Conservation (phyloP, 495 filamentous ascomycete species). For the Penicillium waksmanii region DNA sequence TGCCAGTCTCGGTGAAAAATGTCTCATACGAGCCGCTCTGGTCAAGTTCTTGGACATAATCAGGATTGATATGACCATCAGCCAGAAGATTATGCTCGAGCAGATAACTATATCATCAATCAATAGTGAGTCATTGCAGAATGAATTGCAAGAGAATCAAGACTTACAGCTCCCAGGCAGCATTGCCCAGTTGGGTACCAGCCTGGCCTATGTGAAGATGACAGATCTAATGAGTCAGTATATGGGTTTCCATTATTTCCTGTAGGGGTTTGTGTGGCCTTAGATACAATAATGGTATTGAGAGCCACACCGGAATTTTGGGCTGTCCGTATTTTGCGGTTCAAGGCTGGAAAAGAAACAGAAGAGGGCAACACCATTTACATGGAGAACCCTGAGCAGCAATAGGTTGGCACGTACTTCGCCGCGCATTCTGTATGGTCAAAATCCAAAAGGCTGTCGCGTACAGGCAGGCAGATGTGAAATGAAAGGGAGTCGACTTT, state of each 20-base stretch:
- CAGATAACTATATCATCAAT: slow-evolving; percentile 56
- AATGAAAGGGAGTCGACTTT: background rate
- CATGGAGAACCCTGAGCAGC: slow-evolving; percentile 15
- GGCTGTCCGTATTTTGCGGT: background rate
- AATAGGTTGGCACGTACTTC: slow-evolving; percentile 30
- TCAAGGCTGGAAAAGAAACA: background rate
- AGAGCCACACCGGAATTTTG: slow-evolving; percentile 17
- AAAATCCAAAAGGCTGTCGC: background rate
- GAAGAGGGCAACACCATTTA: slow-evolving; percentile 1
- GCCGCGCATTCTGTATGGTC: slow-evolving; percentile 33
- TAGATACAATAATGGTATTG: background rate
- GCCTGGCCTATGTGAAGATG: slow-evolving; percentile 94
- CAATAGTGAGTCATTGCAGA: slow-evolving; percentile 44
- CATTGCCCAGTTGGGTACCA: slow-evolving; percentile 90
- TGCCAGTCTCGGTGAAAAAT: slow-evolving; percentile 87
- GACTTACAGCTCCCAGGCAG: slow-evolving; percentile 91
- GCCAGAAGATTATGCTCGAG: slow-evolving; percentile 85
- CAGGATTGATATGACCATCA: slow-evolving; percentile 72
- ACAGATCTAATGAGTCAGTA: slow-evolving; percentile 60
- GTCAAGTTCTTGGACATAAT: slow-evolving; percentile 57
- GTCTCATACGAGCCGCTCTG: slow-evolving; percentile 80
- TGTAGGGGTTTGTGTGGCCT: slow-evolving; percentile 9
- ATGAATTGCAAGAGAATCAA: slow-evolving; percentile 67
- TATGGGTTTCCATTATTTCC: background rate
- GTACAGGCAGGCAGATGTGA: slow-evolving; percentile 6